phyloP scores from a whole-genome alignment of 2,329 filamentous ascomycete species.

The Hypoxylon sp. region DNA sequence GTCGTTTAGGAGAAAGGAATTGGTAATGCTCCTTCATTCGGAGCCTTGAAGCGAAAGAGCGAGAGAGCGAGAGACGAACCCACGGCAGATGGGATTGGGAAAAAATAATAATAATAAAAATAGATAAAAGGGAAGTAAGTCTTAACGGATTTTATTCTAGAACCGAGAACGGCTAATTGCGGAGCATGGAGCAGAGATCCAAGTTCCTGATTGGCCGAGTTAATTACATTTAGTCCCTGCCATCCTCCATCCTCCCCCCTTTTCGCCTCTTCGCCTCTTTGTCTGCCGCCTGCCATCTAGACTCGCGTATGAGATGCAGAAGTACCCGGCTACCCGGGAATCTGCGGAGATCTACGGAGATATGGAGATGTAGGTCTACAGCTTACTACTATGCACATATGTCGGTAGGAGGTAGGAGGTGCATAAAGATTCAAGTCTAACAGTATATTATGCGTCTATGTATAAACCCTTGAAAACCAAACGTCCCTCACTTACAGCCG shows the following conservation, averaged over 20 bases:
- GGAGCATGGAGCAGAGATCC: neutral
- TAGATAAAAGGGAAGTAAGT: neutral
- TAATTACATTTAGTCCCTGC: conserved; percentile 5
- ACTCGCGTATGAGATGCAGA: no score
- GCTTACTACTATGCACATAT: no score
- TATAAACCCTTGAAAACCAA: no score
- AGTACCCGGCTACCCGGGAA: no score
- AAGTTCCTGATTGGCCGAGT: conserved; percentile 13
- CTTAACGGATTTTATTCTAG: conserved; percentile 21
- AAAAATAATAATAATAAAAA: neutral
- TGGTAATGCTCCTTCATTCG: conserved; percentile 30
- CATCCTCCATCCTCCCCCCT: neutral
- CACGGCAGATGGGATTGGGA: neutral
- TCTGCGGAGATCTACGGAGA: neutral
- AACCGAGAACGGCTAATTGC: conserved; percentile 29
- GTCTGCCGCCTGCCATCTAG: no score
- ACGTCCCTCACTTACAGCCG: neutral
- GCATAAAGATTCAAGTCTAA: no score
- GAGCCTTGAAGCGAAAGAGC: conserved; percentile 20
- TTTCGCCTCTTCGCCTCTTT: neutral
- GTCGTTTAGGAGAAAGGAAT: conserved; percentile 4
- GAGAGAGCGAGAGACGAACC: conserved; percentile 21
- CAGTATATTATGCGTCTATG: no score
- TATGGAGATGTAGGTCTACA: neutral
- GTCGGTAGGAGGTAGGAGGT: no score